Conservation (phyloP, 2,329 filamentous ascomycete species). For the Chaetomium strumarium region DNA sequence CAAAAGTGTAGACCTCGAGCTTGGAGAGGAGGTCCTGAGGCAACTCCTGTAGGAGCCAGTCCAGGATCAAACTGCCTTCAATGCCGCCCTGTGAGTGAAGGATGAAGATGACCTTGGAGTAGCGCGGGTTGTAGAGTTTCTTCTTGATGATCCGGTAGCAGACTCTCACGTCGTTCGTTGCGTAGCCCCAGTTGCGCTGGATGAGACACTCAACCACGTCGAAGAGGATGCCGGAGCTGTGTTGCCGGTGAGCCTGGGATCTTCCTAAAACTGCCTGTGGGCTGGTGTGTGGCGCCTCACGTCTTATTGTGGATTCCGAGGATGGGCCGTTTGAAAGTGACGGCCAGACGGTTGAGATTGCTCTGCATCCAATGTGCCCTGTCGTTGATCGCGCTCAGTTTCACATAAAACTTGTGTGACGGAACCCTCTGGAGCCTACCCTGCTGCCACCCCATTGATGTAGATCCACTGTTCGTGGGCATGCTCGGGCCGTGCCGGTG, state of each 20-base stretch:
- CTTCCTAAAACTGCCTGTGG: no score
- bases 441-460: constrained; percentile 64
- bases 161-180: constrained; percentile 59
- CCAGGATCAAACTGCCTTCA: constrained; percentile 64
- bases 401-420: no score
- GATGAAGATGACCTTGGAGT: constrained; percentile 66
- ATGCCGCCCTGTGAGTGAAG: constrained; percentile 75
- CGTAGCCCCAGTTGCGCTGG: constrained; percentile 68
- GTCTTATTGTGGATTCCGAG: constrained; percentile 72
- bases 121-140: constrained; percentile 53
- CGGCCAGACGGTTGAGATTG: constrained; percentile 64
- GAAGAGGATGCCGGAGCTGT: constrained; percentile 58
- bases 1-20: constrained; percentile 74
- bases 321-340: constrained; percentile 66
- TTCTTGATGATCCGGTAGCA: constrained; percentile 59
- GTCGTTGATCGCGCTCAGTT: neutral
- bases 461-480: constrained; percentile 72
- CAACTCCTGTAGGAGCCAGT: constrained; percentile 70
- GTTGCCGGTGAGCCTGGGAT: neutral
- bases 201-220: constrained; percentile 73
- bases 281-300: constrained; percentile 24
- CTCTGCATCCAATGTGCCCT: constrained; percentile 59
- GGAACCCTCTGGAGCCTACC: constrained; percentile 36
- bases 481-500: constrained; percentile 43
- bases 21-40: constrained; percentile 59